phyloP scores from a whole-genome alignment of 345 rosid species.

The Rhodamnia argentea region DNA sequence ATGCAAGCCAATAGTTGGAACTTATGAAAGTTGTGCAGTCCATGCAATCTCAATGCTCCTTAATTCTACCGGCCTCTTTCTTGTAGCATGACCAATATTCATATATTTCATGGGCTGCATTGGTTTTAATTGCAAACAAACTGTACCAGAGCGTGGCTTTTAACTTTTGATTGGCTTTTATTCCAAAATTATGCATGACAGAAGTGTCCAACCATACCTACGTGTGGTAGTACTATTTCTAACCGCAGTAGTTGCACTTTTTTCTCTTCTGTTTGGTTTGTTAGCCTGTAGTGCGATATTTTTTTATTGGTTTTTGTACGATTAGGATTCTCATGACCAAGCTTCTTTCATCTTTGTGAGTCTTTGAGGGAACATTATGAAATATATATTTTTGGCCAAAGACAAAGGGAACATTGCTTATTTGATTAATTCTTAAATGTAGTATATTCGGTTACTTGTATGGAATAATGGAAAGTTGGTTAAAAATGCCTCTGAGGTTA shows the following conservation, averaged over 20 bases:
- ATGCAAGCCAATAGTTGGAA: background rate
- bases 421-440: background rate
- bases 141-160: background rate
- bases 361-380: background rate
- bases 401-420: background rate
- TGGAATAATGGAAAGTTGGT: background rate
- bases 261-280: background rate
- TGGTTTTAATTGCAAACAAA: background rate
- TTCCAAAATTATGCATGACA: background rate
- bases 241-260: background rate
- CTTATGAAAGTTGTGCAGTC: background rate
- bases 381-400: background rate
- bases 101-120: background rate
- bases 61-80: background rate
- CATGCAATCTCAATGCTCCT: background rate
- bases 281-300: background rate
- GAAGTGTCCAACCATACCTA: background rate
- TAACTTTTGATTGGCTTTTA: background rate
- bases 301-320: background rate
- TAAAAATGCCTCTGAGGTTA: background rate
- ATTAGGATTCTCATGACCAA: background rate
- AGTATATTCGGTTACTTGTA: background rate
- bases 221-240: background rate
- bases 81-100: background rate
- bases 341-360: background rate